Evolutionary conservation across 129 eudicot genomes (phyloP), one percentile per base, ranked within the genome.

Genomic region (Lactuca sativa): DNA sequence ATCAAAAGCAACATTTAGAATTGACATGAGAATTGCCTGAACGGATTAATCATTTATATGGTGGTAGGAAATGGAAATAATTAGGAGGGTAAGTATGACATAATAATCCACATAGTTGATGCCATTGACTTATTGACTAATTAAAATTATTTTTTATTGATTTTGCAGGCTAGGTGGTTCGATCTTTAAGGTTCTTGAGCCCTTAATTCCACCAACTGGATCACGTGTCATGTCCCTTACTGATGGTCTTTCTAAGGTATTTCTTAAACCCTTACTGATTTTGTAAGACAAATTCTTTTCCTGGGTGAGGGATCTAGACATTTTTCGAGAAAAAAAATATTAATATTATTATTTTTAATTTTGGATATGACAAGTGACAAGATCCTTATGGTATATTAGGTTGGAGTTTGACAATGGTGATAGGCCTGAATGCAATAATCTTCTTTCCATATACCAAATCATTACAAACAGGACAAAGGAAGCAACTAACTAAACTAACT

Each of bases 61-160:
- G 99, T 55, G 99, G 99, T 77, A 90, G 96, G 81, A 95, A 95
- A 85, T 95, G 99, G 99, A 95, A 95, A 82, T 90, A 95, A 78
- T 54, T 95, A 62, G 99, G 99, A 90, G 99, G 99, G 99, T 95
- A 87, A 82, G 81, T n/a, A 62, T 53, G 9, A 52, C 7, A 18
- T 36, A 11, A 34, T 51, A 58, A 58, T 34, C 31, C 48, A 16
- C 9, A n/a, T 59, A 31, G 32, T 61, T 34, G 40, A 30, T 9
- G 58, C 34, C 62, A 67, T 31, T 60, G 58, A 64, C 58, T 70
- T 66, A 33, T 74, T 62, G 59, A 77, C 56, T 44, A n/a, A n/a
- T n/a, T n/a, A n/a, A n/a, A n/a, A n/a, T 33, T 11, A 48, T 7
- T 63, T 69, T 33, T 67, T 64, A 66, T 79, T 61, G 43, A 74